Conservation (phyloP, 2,329 filamentous ascomycete genomes). For the Curvularia eragrostidis region DNA sequence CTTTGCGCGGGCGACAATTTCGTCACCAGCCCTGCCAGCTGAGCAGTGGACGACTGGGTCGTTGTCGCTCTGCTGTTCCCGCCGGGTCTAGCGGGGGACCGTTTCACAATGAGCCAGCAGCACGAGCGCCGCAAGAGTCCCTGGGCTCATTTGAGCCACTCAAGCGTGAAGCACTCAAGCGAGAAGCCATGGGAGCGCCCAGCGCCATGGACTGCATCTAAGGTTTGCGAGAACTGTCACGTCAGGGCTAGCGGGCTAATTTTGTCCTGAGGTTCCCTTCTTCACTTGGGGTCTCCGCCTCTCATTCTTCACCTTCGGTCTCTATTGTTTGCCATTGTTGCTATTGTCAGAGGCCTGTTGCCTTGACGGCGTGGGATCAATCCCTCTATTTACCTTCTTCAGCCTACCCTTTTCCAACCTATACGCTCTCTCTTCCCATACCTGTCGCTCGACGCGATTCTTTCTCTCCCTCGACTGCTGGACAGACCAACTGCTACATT, state of each 20-base stretch:
- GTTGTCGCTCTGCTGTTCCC: slow-evolving; percentile 20
- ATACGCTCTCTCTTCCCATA: slow-evolving; percentile 14
- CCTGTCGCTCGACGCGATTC: slow-evolving; percentile 36
- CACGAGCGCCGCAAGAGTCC: slow-evolving; percentile 25
- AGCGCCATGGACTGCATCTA: slow-evolving; percentile 40
- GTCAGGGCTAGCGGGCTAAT: slow-evolving; percentile 24
- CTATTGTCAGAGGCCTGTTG: slow-evolving; percentile 48
- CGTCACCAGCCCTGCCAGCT: slow-evolving; percentile 15
- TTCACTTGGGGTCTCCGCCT: slow-evolving; percentile 27
- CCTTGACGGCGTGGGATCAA: slow-evolving; percentile 43
- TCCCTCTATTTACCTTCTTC: slow-evolving; percentile 23
- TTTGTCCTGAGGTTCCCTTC: slow-evolving; percentile 30
- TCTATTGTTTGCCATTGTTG: slow-evolving; percentile 46
- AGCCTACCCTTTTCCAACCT: slow-evolving; percentile 23
- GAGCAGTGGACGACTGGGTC: slow-evolving; percentile 24
- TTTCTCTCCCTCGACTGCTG: slow-evolving; percentile 39
- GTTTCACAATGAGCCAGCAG: slow-evolving; percentile 39
- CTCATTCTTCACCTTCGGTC: slow-evolving; percentile 32
- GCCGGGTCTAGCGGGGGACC: slow-evolving; percentile 20
- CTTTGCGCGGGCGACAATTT: slow-evolving; percentile 10
- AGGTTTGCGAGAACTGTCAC: slow-evolving; percentile 35
- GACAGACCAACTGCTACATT: slow-evolving; percentile 30
- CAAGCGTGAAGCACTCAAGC: slow-evolving; percentile 40
- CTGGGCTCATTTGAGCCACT: slow-evolving; percentile 46
- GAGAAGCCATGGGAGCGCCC: slow-evolving; percentile 31